These are phyloP conservation scores for Plasmodium gonderi DNA, from an alignment of 169 alveolate species.

Conservation along the genomic window DNA sequence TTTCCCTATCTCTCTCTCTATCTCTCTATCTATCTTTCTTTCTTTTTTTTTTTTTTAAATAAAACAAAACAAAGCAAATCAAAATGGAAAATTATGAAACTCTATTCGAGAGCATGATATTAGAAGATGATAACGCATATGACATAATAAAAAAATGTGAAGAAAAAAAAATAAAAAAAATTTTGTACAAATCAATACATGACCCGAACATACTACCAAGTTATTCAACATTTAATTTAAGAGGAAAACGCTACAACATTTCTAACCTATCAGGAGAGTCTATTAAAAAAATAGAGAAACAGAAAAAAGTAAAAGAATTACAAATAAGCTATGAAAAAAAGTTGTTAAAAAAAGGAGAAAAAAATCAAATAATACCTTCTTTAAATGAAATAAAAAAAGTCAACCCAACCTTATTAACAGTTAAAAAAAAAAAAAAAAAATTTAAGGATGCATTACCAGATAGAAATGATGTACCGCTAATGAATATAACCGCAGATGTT, in stretches of 20 bases:
- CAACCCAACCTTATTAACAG: constrained; percentile 61
- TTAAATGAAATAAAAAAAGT: constrained; percentile 58
- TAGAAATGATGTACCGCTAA: constrained; percentile 55
- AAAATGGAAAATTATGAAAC: constrained; percentile 69
- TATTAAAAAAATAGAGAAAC: constrained; percentile 49
- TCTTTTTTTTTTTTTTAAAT: neutral
- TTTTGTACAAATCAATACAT: constrained; percentile 72
- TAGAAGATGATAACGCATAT: constrained; percentile 71
- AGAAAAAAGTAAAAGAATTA: constrained; percentile 56
- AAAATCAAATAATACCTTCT: constrained; percentile 56
- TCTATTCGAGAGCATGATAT: constrained; percentile 28
- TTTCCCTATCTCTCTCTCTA: neutral
- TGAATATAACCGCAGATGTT: constrained; percentile 61
- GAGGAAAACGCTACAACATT: constrained; percentile 71
- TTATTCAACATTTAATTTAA: constrained; percentile 72
- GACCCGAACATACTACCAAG: constrained; percentile 72
- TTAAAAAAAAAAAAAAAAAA: constrained; percentile 62
- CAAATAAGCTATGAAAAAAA: constrained; percentile 53
- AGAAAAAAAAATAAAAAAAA: constrained; percentile 56
- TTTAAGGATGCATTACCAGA: constrained; percentile 71
- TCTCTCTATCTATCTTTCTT: neutral
- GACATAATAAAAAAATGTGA: constrained; percentile 67
- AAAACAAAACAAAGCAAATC: neutral
- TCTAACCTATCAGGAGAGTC: constrained; percentile 54
- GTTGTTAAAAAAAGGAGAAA: constrained; percentile 72